Evolutionary conservation across 2,329 filamentous ascomycete species (phyloP).

Genomic region (Chaetomiaceae sp.): DNA sequence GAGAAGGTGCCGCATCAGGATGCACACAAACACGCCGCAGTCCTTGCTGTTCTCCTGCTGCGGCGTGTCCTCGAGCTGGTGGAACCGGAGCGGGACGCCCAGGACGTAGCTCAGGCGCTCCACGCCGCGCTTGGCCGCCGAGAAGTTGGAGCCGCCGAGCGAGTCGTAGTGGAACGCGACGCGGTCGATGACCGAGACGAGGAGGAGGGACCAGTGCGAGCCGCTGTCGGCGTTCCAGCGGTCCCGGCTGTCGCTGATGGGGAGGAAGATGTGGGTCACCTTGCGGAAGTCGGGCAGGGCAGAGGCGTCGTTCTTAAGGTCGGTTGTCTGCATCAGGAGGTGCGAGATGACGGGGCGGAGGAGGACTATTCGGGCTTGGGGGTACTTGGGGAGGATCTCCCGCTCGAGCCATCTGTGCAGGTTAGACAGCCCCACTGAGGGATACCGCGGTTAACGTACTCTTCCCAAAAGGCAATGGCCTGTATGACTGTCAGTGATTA

Average conservation of each 20-base stretch:
- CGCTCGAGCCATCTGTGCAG: constrained; percentile 70
- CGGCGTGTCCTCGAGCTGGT: constrained; percentile 78
- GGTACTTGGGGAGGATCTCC: constrained; percentile 75
- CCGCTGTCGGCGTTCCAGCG: constrained; percentile 78
- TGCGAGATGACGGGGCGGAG: constrained; percentile 91
- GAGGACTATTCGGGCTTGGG: constrained; percentile 80
- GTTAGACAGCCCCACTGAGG: not conserved
- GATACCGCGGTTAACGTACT: constrained; percentile 50
- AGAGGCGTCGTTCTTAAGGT: constrained; percentile 52
- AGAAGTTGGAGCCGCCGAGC: constrained; percentile 68
- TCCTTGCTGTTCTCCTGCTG: constrained; percentile 91
- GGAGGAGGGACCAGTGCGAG: constrained; percentile 88
- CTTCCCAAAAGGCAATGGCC: constrained; percentile 98
- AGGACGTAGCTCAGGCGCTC: constrained; percentile 67
- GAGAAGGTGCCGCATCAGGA: constrained; percentile 91
- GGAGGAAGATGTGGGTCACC: constrained; percentile 90
- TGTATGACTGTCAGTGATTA: constrained; percentile 36
- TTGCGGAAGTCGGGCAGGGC: constrained; percentile 76
- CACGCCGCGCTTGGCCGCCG: constrained; percentile 66
- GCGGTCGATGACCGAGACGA: constrained; percentile 83
- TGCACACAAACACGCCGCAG: constrained; percentile 93
- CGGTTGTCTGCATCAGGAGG: constrained; percentile 72
- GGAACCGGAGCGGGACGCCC: constrained; percentile 63
- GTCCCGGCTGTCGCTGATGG: constrained; percentile 84
- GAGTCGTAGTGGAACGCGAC: constrained; percentile 97